A percentile compares a stretch with the other conserved stretches of the same genome.
These are phyloP conservation scores for Boletus reticulatus DNA, from an alignment of 768 basidiomycete species.

Conservation along the genomic window DNA sequence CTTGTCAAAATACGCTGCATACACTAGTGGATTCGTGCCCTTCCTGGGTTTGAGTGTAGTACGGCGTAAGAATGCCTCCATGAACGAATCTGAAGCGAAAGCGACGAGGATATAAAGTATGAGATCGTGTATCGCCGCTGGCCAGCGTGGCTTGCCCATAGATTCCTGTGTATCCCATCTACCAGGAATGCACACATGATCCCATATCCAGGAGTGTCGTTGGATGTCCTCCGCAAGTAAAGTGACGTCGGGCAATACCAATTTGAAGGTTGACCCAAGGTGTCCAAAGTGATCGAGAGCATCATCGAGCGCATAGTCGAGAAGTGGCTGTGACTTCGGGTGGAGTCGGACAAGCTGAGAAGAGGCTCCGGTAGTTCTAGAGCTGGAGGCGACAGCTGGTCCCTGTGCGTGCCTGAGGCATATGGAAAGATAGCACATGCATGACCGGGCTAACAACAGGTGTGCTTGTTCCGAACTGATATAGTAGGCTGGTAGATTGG, in stretches of 20 bases:
- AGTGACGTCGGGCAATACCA: neutral
- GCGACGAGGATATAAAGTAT: neutral
- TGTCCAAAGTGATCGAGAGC: neutral
- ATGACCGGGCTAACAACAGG: neutral
- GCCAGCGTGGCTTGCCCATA: neutral
- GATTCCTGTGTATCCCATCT: neutral
- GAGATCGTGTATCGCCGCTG: neutral
- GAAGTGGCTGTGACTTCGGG: neutral
- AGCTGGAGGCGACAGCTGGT: neutral
- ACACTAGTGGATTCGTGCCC: slow-evolving; percentile 3
- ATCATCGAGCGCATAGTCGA: neutral
- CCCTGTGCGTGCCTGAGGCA: neutral
- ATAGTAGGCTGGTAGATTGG: neutral
- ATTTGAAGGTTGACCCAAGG: neutral
- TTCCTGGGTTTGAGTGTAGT: neutral
- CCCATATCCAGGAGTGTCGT: neutral
- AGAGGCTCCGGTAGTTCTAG: neutral
- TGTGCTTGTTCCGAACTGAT: neutral
- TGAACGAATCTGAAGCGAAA: neutral
- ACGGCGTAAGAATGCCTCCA: neutral
- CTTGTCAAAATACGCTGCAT: slow-evolving; percentile 3
- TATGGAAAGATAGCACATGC: slow-evolving; percentile 6
- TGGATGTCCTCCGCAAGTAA: neutral
- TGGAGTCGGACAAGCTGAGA: neutral
- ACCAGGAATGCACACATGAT: neutral